Evolutionary conservation across 768 basidiomycete genomes (phyloP).

Genomic region (Mycena vitilis): DNA sequence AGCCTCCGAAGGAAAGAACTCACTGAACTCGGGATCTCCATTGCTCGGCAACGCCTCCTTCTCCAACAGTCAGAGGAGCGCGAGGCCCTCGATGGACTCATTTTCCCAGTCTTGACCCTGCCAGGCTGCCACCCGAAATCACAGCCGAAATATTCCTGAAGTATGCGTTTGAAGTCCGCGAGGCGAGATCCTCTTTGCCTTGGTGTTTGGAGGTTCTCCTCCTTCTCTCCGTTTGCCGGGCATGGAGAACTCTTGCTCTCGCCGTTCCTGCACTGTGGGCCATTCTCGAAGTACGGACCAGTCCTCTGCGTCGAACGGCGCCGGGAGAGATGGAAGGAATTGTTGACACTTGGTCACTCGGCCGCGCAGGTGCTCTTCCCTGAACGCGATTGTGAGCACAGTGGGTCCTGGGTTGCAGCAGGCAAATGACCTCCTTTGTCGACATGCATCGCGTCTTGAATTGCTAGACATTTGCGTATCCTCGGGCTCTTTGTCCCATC

Average conservation of each 20-base stretch:
- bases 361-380: conserved; percentile 12
- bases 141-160: conserved; percentile 23
- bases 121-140: conserved; percentile 17
- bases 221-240: not conserved
- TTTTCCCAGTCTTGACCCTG: conserved; percentile 9
- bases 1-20: conserved; percentile 7
- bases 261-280: conserved; percentile 7
- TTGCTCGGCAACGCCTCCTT: not conserved
- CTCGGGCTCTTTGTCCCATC: not conserved
- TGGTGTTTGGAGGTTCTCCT: not conserved
- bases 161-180: not conserved
- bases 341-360: conserved; percentile 7
- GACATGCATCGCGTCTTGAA: conserved; percentile 6
- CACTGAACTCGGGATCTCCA: not conserved
- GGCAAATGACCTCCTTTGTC: not conserved
- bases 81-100: conserved; percentile 1
- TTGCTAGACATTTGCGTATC: not conserved
- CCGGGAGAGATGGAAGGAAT: conserved; percentile 4
- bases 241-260: conserved; percentile 6
- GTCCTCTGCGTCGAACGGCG: not conserved
- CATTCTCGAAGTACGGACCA: not conserved
- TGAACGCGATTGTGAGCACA: not conserved
- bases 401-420: not conserved
- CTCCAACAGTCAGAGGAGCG: not conserved
- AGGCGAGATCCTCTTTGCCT: not conserved